Percentiles rank a stretch among this genome's conserved stretches.
Evolutionary conservation across 257 asterid genomes (phyloP).

Genomic region (Solanum habrochaites): DNA sequence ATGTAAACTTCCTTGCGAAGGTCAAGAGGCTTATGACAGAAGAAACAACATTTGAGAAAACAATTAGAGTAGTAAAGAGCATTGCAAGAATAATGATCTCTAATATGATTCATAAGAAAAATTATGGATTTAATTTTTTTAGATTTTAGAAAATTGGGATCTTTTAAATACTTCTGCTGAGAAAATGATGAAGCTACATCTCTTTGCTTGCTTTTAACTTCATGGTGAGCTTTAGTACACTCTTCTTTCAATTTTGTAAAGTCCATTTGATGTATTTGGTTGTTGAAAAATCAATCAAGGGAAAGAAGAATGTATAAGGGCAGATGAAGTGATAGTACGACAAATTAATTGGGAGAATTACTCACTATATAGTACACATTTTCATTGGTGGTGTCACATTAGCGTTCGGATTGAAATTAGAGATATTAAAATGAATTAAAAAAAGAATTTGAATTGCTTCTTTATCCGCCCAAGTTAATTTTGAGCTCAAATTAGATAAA

Average conservation of each 20-base stretch:
- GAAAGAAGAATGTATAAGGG: not conserved
- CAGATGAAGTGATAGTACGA: not conserved
- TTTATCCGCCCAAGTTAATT: too few relatives aligned
- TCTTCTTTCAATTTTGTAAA: not conserved
- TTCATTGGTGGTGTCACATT: too few relatives aligned
- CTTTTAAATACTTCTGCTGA: not conserved
- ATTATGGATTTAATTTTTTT: not conserved
- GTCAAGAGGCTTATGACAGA: conserved; percentile 9
- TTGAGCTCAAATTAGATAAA: too few relatives aligned
- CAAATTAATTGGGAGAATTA: not conserved
- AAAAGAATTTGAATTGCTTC: too few relatives aligned
- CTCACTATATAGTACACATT: too few relatives aligned
- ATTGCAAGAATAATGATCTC: not conserved
- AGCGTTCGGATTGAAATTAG: too few relatives aligned
- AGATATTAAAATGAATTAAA: too few relatives aligned
- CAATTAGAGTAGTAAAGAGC: not conserved
- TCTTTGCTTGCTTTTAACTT: not conserved
- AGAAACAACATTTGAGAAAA: conserved; percentile 18
- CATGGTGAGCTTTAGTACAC: not conserved
- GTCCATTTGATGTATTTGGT: not conserved
- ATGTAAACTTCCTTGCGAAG: conserved; percentile 25
- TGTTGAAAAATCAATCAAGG: not conserved
- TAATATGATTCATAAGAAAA: not conserved
- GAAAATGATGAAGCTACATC: not conserved
- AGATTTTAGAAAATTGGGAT: not conserved